These are phyloP conservation scores for Mortierella sp. DNA, from an alignment of 371 early-diverging fungal species.

Conservation along the genomic window DNA sequence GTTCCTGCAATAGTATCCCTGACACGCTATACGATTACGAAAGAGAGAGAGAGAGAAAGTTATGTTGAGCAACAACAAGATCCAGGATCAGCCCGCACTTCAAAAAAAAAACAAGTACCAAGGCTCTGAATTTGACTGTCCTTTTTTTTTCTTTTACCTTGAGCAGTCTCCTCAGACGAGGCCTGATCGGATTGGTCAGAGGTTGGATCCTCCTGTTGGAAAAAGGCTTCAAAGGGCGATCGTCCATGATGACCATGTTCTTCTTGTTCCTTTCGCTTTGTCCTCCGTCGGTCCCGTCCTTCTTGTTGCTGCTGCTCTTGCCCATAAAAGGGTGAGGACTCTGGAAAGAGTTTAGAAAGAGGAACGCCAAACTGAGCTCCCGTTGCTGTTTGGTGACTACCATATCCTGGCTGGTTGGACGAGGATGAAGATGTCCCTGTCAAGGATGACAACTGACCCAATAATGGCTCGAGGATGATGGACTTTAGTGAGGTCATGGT, in stretches of 20 bases:
- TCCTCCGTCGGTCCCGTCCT: neutral
- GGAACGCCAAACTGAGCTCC: no score
- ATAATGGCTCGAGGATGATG: no score
- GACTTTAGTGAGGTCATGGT: no score
- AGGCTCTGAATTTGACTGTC: no score
- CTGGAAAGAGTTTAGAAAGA: neutral
- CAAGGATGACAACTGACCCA: no score
- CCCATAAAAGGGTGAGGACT: slow-evolving; percentile 10
- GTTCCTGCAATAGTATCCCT: slow-evolving; percentile 27
- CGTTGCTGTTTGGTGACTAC: no score
- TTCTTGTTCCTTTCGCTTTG: neutral
- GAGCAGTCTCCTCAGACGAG: neutral
- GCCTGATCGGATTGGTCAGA: neutral
- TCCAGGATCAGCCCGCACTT: no score
- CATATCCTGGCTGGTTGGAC: no score
- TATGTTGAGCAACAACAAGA: neutral
- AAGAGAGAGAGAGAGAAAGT: neutral
- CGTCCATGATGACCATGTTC: neutral
- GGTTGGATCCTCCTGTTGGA: neutral
- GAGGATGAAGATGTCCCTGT: no score
- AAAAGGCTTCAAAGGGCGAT: slow-evolving; percentile 35
- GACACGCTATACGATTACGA: slow-evolving; percentile 7
- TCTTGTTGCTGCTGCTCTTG: slow-evolving; percentile 6
- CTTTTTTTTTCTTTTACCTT: no score
- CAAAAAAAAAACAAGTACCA: no score